Percentiles rank a stretch among this genome's conserved stretches.
phyloP scores from a whole-genome alignment of 148 eudicot species.

The Vaccinium darrowii region DNA sequence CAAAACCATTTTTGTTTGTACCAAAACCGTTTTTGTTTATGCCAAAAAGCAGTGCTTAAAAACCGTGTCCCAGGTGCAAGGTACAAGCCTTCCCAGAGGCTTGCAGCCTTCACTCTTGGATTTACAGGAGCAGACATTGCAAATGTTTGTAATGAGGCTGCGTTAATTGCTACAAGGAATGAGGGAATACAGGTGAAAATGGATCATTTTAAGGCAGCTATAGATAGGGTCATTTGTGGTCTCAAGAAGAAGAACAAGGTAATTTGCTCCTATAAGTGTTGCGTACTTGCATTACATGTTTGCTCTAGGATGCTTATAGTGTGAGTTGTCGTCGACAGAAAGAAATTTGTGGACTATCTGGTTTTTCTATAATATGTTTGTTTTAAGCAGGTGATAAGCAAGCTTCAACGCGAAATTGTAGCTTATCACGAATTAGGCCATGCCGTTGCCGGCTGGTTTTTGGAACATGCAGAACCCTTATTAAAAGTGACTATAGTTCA shows the following conservation, averaged over 20 bases:
- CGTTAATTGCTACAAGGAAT: slow-evolving; percentile 77
- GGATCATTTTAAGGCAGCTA: slow-evolving; percentile 88
- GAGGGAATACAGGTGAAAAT: slow-evolving; percentile 49
- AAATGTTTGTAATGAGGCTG: slow-evolving; percentile 92
- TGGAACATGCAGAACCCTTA: slow-evolving; percentile 86
- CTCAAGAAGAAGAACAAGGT: slow-evolving; percentile 90
- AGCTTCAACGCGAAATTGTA: slow-evolving; percentile 73
- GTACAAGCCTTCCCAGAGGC: slow-evolving; percentile 75
- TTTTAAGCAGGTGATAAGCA: slow-evolving; percentile 71
- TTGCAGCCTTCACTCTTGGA: slow-evolving; percentile 88
- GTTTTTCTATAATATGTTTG: not conserved
- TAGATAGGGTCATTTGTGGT: too few relatives aligned
- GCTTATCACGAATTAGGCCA: slow-evolving; percentile 94
- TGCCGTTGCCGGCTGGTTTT: slow-evolving; percentile 87
- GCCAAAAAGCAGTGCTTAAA: too few relatives aligned
- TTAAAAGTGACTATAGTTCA: slow-evolving; percentile 92
- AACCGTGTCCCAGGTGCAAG: too few relatives aligned
- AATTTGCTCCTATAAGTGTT: not conserved
- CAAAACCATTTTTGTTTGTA: too few relatives aligned
- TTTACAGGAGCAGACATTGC: slow-evolving; percentile 97
- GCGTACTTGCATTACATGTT: not conserved
- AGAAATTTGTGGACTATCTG: not conserved
- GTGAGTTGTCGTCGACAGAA: not conserved
- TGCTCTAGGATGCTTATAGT: not conserved
- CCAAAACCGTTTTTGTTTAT: too few relatives aligned